These are phyloP conservation scores for Suillus hirtellus DNA, from an alignment of 768 basidiomycete species.

Conservation along the genomic window DNA sequence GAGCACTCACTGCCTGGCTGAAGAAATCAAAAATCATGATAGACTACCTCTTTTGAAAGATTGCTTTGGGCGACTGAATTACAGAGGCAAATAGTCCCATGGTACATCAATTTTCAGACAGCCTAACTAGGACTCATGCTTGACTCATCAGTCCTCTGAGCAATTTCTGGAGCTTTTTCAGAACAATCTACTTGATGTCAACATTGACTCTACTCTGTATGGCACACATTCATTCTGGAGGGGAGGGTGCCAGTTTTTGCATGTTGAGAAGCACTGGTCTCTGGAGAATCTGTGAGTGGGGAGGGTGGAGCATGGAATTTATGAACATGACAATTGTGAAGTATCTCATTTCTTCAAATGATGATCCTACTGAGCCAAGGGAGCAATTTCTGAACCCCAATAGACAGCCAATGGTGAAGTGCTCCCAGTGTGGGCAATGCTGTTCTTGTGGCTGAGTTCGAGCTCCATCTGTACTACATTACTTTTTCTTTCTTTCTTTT, in stretches of 20 bases:
- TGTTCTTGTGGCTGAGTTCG: conserved; percentile 29
- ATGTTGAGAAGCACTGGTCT: no score
- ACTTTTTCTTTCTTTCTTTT: neutral
- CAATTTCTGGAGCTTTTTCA: conserved; percentile 40
- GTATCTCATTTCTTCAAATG: no score
- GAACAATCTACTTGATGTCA: conserved; percentile 41
- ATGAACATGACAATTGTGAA: no score
- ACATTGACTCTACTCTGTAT: conserved; percentile 29
- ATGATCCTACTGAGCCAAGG: no score
- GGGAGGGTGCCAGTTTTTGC: no score
- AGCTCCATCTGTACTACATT: neutral
- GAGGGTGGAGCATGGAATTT: no score
- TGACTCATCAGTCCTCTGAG: conserved; percentile 32
- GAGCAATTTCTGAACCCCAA: conserved; percentile 24
- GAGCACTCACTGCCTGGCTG: conserved; percentile 35
- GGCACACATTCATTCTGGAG: neutral
- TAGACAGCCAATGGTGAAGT: conserved; percentile 29
- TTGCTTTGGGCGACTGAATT: conserved; percentile 31
- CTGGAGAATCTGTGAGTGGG: no score
- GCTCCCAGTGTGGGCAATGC: conserved; percentile 30
- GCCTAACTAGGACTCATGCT: neutral
- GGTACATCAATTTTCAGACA: conserved; percentile 19
- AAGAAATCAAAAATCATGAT: conserved; percentile 15
- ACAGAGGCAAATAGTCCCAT: conserved; percentile 22
- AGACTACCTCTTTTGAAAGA: conserved; percentile 37